Evolutionary conservation across 139 green algal species (phyloP), one percentile per base, ranked within the genome.

Genomic region (Picochlorum sp.): DNA sequence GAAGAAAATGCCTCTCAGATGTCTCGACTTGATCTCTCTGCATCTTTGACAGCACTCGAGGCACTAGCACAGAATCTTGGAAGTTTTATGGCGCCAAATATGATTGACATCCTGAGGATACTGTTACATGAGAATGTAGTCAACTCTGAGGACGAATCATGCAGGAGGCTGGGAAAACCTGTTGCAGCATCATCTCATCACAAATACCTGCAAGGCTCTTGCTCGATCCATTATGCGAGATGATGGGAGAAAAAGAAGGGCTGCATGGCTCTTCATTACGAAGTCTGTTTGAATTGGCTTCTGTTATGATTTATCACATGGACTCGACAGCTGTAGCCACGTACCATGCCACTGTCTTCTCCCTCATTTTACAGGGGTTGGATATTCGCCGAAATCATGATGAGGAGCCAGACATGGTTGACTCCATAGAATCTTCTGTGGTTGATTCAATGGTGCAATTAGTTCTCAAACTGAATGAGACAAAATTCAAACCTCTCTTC

Each of bases 401-500:
- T 15, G 20, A 18, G 34, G 34, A 41, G 6, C 34, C 9, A 10
- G 34, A 41, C 13, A 41, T 41, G 8, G 63, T 79, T 41, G 62
- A 61, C 37, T 47, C 28, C 1, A 63, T 83, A 4, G 85, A 95
- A 66, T 52, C 44, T 8, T 76, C 75, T 11, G 73, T 75, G 2
- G 68, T 90, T 47, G 18, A 9, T 0, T 77, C 79, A 8, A 69
- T 96, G 45, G 72, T 86, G 23, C 70, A 73, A 2, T 56, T 95
- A 1, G 79, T 86, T 5, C 86, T 97, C 80, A 96, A 95, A 76
- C 79, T 97, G 20, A 90, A 68, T 11, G 91, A 97, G 70, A 66
- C 63, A 11, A 74, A 68, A 21, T 97, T 97, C 81, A 92, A 90
- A 74, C 92, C 92, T 11, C 61, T 97, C 15, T 96, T 97, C 72